Evolutionary conservation across 2,329 filamentous ascomycete species (phyloP), one percentile per base, ranked within the genome.

Genomic region (Gyromitra esculenta): DNA sequence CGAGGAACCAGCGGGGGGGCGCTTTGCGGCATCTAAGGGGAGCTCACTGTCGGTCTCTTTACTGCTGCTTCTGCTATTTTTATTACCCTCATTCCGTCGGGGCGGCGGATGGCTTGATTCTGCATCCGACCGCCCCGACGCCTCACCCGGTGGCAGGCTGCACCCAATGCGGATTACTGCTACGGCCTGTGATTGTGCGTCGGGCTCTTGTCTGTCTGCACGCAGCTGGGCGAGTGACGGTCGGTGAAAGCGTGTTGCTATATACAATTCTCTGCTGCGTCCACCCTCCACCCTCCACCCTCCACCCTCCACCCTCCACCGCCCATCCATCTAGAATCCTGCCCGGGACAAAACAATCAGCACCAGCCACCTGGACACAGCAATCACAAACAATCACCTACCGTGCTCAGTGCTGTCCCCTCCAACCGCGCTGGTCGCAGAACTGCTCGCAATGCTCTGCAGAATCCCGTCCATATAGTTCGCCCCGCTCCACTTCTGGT

Each of bases 401-500:
- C 79, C 74, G 65, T 80, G 79, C 73, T 81, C 80, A n/a, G 80
- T 81, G 39, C 80, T 81, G 73, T 81, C 80, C 52, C 78, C 78
- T n/a, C 80, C 80, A 18, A 80, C 78, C n/a, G 77, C 75, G 59
- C 80, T 81, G n/a, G 80, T 81, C 37, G 79, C 79, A 9, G 80
- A 77, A 41, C 76, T 79, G 35, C 79, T 80, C 41, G 79, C 76
- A 59, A 81, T 80, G 18, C 77, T 80, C 62, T 80, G 80, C 39
- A 81, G 39, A 18, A 81, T 80, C 39, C 79, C 80, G 72, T 81
- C 80, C 63, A 81, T 52, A 63, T 81, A 81, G 54, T 81, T 81
- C 59, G 80, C 80, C 1, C 80, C 80, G 65, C 79, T 80, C 79
- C 91, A 94, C 83, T 96, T 96, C 86, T 97, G 94, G 83, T 97